Conservation (phyloP, 768 basidiomycete genomes). For the Ephemerocybe angulata region DNA sequence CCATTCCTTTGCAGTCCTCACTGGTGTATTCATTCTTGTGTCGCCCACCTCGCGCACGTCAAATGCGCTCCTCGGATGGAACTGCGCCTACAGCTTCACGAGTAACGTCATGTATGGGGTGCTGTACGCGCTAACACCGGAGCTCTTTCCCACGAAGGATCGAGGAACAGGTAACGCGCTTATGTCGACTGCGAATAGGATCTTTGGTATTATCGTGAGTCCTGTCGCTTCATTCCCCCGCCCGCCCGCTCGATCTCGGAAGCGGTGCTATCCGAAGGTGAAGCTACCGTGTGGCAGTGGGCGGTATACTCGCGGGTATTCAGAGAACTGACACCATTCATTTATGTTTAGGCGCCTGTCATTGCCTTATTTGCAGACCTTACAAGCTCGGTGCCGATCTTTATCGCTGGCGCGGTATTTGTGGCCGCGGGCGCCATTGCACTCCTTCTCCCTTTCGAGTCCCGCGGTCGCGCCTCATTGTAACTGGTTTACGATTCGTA, state of each 20-base stretch:
- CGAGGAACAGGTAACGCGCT: slow-evolving; percentile 72
- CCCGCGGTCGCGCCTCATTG: slow-evolving; percentile 12
- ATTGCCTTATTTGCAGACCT: slow-evolving; percentile 70
- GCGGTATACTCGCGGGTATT: no score
- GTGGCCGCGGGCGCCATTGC: slow-evolving; percentile 57
- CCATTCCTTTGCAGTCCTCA: slow-evolving; percentile 64
- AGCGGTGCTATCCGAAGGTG: no score
- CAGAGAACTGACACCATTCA: no score
- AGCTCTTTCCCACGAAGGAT: slow-evolving; percentile 68
- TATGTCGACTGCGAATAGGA: slow-evolving; percentile 52
- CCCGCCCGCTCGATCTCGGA: no score
- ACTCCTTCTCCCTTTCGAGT: slow-evolving; percentile 65
- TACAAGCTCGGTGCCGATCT: slow-evolving; percentile 64
- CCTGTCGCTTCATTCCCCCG: slow-evolving; percentile 2
- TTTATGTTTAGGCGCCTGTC: slow-evolving; percentile 69
- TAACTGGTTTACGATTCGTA: neutral
- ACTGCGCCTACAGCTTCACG: slow-evolving; percentile 66
- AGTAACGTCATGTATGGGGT: slow-evolving; percentile 73
- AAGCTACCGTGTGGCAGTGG: no score
- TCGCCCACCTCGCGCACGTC: slow-evolving; percentile 70
- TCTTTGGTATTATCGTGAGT: slow-evolving; percentile 70
- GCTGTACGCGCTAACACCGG: slow-evolving; percentile 64
- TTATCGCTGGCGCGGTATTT: slow-evolving; percentile 63
- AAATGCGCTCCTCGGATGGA: slow-evolving; percentile 71
- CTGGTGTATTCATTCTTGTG: slow-evolving; percentile 70